phyloP scores from a whole-genome alignment of 345 rosid species.

The Boechera retrofracta region DNA sequence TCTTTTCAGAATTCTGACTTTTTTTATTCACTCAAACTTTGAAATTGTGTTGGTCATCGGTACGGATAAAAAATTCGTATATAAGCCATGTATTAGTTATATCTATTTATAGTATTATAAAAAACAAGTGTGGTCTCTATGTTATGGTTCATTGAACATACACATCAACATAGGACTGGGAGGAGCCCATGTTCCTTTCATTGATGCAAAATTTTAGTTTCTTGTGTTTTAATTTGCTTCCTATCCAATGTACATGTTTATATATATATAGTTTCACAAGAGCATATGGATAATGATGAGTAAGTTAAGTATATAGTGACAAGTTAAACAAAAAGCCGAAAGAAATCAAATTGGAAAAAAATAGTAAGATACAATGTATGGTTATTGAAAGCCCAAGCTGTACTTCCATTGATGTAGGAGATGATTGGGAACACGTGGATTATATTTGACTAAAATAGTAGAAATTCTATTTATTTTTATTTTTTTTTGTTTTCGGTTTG shows the following conservation, averaged over 20 bases:
- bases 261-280: slow-evolving; percentile 10
- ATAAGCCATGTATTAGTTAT: background rate
- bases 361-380: slow-evolving; percentile 48
- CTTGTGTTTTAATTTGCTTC: slow-evolving; percentile 40
- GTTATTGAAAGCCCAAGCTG: slow-evolving; percentile 38
- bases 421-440: slow-evolving; percentile 43
- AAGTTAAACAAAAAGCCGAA: slow-evolving; percentile 21
- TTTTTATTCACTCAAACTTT: background rate
- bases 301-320: slow-evolving; percentile 35
- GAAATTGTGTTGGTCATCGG: background rate
- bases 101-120: background rate
- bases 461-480: background rate
- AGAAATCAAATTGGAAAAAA: slow-evolving; percentile 5
- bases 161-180: slow-evolving; percentile 40
- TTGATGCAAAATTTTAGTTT: slow-evolving; percentile 30
- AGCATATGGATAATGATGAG: slow-evolving; percentile 28
- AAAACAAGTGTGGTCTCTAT: slow-evolving; percentile 29
- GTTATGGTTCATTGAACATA: slow-evolving; percentile 50
- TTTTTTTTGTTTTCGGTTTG: background rate
- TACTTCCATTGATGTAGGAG: slow-evolving; percentile 49
- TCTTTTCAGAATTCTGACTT: background rate
- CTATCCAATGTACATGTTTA: slow-evolving; percentile 31
- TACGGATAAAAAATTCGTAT: background rate
- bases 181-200: slow-evolving; percentile 43
- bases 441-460: background rate